Percentiles rank a stretch among this genome's conserved stretches.
Evolutionary conservation across 2,329 filamentous ascomycete genomes (phyloP).

Genomic region (Exutisphaerella laricina): DNA sequence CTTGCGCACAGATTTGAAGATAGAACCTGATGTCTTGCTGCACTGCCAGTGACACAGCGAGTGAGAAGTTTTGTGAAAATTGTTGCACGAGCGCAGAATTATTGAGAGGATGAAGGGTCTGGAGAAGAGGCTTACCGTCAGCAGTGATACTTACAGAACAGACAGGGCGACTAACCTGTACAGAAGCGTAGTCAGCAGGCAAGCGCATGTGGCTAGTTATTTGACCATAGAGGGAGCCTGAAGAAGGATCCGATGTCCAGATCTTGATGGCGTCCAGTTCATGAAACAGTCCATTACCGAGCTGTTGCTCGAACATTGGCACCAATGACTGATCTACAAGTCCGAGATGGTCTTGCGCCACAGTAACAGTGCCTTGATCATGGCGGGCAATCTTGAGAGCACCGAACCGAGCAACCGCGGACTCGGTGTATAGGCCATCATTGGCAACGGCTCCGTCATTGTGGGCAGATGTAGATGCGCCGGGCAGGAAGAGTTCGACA

Average conservation of each 20-base stretch:
- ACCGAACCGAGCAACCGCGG: constrained; percentile 27
- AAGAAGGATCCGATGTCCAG: not conserved
- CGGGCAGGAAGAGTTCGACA: constrained; percentile 81
- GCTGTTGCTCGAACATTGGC: constrained; percentile 17
- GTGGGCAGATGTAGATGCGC: not conserved
- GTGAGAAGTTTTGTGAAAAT: constrained; percentile 15
- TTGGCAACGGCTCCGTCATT: constrained; percentile 8
- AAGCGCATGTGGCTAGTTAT: constrained; percentile 28
- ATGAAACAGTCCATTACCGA: constrained; percentile 16
- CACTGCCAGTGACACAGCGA: constrained; percentile 21
- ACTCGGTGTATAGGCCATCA: constrained; percentile 24
- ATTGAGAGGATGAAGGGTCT: constrained; percentile 43
- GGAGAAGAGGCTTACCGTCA: constrained; percentile 33
- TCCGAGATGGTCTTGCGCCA: constrained; percentile 23
- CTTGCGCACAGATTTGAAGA: constrained; percentile 11
- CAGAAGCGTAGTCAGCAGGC: constrained; percentile 37
- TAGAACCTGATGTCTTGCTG: constrained; percentile 19
- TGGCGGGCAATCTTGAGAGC: constrained; percentile 6
- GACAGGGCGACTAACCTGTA: constrained; percentile 32
- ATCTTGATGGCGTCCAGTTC: not conserved
- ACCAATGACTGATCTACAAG: constrained; percentile 18
- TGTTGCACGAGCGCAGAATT: constrained; percentile 40
- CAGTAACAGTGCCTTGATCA: not conserved
- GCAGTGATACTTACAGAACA: constrained; percentile 31
- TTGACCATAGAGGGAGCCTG: constrained; percentile 31